Evolutionary conservation across 805 yeast genomes (phyloP), one percentile per base, ranked within the genome.

Genomic region (Metschnikowia chrysomelidarum): DNA sequence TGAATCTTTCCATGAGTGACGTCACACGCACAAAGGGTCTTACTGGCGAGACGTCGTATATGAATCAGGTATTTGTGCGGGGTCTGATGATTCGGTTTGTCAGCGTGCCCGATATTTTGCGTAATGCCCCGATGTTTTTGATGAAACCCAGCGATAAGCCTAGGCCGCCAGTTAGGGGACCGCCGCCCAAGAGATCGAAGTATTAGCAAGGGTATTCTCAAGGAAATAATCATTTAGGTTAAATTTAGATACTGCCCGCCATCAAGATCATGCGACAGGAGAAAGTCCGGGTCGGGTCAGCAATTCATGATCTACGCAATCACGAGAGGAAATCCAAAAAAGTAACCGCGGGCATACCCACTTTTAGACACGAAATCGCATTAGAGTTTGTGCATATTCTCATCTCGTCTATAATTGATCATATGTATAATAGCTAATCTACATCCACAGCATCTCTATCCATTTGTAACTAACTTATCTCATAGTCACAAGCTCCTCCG

Each of bases 401-500:
- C n/a, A n/a, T n/a, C n/a, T n/a, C n/a, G n/a, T n/a, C n/a, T n/a
- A n/a, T n/a, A n/a, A n/a, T n/a, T n/a, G n/a, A n/a, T n/a, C n/a
- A n/a, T n/a, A n/a, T n/a, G n/a, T n/a, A n/a, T n/a, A n/a, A 7
- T 31, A 31, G 30, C 32, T 26, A 30, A 27, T 36, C 32, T 36
- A 31, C 14, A 13, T 21, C 32, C 6, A 19, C 6, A 28, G 16
- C 21, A 28, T 7, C 23, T 20, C 22, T n/a, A n/a, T n/a, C n/a
- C n/a, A n/a, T 5, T n/a, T 7, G 7, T 20, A 12, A 23, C 19
- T 44, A 6, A 53, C 35, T 64, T 71, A 54, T 22, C 41, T 49
- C 77, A 85, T 67, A 15, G 99, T 93, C 24, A 93, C 99, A 32
- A 93, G 65, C 68, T 93, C 99, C 69, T 93, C 99, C 26, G 98